Evolutionary conservation across 306 rosid genomes (phyloP).

Genomic region (Macrotyloma uniflorum): DNA sequence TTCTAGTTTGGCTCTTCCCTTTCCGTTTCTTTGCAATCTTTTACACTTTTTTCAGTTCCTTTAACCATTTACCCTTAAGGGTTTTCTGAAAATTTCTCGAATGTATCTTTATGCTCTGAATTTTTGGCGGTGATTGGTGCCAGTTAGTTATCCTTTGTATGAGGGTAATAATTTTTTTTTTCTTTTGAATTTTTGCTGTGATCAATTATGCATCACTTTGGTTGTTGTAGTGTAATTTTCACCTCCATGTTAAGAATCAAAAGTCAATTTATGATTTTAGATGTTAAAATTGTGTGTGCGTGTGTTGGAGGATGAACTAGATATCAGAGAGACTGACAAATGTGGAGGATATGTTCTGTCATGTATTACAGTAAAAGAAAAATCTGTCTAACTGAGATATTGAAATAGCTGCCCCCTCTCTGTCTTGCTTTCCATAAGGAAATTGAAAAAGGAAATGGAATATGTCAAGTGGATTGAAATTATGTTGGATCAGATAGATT

Average conservation of each 20-base stretch:
- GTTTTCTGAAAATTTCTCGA: constrained; percentile 1
- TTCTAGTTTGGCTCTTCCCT: constrained; percentile 14
- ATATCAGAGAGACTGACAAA: not conserved
- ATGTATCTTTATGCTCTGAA: constrained; percentile 5
- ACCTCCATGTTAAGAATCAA: not conserved
- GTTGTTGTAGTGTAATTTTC: not conserved
- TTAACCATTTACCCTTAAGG: not conserved
- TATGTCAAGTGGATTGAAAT: not conserved
- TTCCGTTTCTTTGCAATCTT: not conserved
- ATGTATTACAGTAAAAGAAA: not conserved
- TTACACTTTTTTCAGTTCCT: not conserved
- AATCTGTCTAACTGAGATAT: not conserved
- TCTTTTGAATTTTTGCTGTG: not conserved
- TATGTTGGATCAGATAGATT: constrained; percentile 7
- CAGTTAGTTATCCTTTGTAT: not conserved
- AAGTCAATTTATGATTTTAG: not conserved
- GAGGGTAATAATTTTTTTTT: not conserved
- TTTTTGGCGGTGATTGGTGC: not conserved
- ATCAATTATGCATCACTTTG: not conserved
- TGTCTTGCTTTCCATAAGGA: not conserved
- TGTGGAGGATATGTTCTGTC: constrained; percentile 1
- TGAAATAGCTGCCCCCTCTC: not conserved
- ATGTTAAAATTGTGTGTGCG: not conserved
- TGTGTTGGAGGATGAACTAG: not conserved
- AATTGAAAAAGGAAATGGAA: not conserved